Evolutionary conservation across 2,329 filamentous ascomycete species (phyloP).

Genomic region (Colletotrichum sansevieriae): DNA sequence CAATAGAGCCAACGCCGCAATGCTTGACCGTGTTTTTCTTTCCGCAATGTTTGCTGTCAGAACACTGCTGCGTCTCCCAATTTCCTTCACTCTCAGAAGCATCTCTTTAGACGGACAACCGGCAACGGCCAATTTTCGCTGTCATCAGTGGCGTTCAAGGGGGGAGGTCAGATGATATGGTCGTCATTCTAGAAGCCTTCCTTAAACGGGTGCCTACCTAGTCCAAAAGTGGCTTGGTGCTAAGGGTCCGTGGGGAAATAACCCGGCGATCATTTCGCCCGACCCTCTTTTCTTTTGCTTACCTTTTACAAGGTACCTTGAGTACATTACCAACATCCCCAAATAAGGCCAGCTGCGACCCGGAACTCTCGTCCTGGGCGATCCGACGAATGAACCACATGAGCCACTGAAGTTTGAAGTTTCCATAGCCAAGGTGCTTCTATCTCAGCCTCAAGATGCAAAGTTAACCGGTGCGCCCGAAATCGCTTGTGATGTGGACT

Average conservation of each 20-base stretch:
- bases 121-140: no score
- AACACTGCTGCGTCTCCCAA: no score
- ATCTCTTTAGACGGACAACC: no score
- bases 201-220: constrained; percentile 34
- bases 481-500: no score
- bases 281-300: not conserved
- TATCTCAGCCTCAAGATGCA: not conserved
- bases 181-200: constrained; percentile 38
- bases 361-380: not conserved
- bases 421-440: no score
- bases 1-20: no score
- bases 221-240: not conserved
- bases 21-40: no score
- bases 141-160: not conserved
- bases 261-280: constrained; percentile 19
- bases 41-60: no score
- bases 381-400: not conserved
- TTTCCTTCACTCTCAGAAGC: not conserved
- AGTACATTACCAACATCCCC: no score
- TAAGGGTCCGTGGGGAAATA: constrained; percentile 16
- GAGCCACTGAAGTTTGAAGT: no score
- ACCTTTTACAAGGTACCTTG: not conserved
- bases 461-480: not conserved
- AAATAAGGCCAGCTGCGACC: constrained; percentile 2
- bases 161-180: constrained; percentile 7